Conservation (phyloP, 225 moss, liverwort and hornwort genomes). For the Polytrichum commune region DNA sequence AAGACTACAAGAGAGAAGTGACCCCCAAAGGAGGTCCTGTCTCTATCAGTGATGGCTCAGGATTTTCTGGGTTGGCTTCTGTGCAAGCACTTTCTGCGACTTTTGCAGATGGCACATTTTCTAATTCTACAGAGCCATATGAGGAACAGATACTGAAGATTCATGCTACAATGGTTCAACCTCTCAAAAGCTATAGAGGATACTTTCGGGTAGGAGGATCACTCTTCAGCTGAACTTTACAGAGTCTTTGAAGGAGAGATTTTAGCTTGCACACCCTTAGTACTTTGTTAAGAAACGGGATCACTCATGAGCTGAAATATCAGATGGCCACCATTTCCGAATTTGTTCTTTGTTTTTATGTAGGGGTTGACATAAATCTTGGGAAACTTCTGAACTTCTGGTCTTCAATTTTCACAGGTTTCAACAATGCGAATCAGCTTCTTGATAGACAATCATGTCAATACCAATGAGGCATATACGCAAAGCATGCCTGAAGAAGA, state of each 20-base stretch:
- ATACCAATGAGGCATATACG: conserved; percentile 64
- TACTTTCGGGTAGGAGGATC: conserved; percentile 61
- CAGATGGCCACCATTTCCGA: no score
- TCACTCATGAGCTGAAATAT: no score
- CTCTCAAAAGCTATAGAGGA: conserved; percentile 69
- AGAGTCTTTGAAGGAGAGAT: background rate
- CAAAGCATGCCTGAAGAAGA: conserved; percentile 67
- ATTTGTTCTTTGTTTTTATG: no score
- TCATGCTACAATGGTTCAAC: conserved; percentile 78
- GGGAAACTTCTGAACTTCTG: background rate
- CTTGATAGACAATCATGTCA: conserved; percentile 86
- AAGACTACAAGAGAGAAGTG: conserved; percentile 50
- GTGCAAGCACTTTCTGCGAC: conserved; percentile 36
- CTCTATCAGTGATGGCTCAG: conserved; percentile 23
- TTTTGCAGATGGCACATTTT: conserved; percentile 69
- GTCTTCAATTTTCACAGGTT: conserved; percentile 36
- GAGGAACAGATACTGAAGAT: conserved; percentile 74
- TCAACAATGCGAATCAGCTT: conserved; percentile 87
- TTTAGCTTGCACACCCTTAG: background rate
- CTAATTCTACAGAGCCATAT: conserved; percentile 62
- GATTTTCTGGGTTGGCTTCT: conserved; percentile 16
- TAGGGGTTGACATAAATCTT: no score
- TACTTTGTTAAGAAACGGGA: no score
- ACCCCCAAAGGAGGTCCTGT: conserved; percentile 32
- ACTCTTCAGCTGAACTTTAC: background rate